phyloP scores from a whole-genome alignment of 208 protist genomes.

The Trichomonas tenax region DNA sequence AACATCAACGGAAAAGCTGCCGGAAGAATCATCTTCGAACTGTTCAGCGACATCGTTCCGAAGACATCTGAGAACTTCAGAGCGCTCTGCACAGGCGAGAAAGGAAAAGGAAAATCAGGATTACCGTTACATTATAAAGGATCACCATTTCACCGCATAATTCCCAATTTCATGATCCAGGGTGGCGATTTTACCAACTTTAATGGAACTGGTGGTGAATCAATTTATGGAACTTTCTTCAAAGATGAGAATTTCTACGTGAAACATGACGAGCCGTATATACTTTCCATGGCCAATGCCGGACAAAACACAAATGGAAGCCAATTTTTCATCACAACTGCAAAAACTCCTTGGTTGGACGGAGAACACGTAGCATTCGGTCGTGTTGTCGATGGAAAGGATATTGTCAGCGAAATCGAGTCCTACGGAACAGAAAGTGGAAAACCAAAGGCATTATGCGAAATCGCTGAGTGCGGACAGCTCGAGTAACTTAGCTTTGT shows the following conservation, averaged over 20 bases:
- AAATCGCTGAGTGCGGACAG: background rate
- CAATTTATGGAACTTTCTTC: constrained; percentile 57
- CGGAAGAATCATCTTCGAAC: constrained; percentile 43
- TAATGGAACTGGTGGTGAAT: constrained; percentile 59
- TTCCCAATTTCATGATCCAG: constrained; percentile 40
- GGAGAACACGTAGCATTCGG: constrained; percentile 69
- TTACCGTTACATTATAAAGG: constrained; percentile 34
- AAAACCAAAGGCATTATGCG: background rate
- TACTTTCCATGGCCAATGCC: constrained; percentile 62
- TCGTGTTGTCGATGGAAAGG: constrained; percentile 47
- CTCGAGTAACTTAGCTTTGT: background rate
- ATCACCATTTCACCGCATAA: constrained; percentile 45
- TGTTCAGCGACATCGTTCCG: constrained; percentile 35
- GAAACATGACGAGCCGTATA: constrained; percentile 32
- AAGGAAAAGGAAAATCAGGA: constrained; percentile 28
- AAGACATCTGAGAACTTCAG: constrained; percentile 49
- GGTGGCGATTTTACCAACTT: constrained; percentile 51
- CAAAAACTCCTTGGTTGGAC: constrained; percentile 44
- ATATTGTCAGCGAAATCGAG: constrained; percentile 38
- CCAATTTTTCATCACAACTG: constrained; percentile 61
- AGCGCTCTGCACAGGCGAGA: constrained; percentile 48
- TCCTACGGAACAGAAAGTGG: background rate
- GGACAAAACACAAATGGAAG: constrained; percentile 55
- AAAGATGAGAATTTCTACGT: constrained; percentile 43
- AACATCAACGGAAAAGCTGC: constrained; percentile 31